Base-by-base conservation (phyloP, 2,329 filamentous ascomycete species). In the Ceratocystiopsis sp. region DNA sequence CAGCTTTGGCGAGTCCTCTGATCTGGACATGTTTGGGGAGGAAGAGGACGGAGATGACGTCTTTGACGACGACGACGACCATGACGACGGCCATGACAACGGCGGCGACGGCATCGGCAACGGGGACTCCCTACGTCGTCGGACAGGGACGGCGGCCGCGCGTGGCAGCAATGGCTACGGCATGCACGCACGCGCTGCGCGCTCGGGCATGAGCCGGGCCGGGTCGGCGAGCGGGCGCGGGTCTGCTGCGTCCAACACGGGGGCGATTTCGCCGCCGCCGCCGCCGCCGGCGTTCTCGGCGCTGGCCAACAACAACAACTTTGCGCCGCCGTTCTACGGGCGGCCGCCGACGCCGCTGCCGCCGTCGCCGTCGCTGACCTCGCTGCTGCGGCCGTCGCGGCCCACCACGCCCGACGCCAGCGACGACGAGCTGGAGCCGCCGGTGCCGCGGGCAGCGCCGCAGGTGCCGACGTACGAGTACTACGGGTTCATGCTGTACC, bases 401-500 rank as follows among this genome's bases (percentile, higher is more conserved):
- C 89, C 87, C 1, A 93, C 84, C 2, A 96, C 89, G 0, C 89
- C 91, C 14, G 87, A 95, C 56, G 84, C 80, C 35, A 93, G 84
- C 0, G 87, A 93, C 61, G 81, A 87, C 51, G 89, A 96, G 53
- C 73, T 81, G 35, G 69, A 78, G 53, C 79, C 21, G 21, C 21
- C 73, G 2, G 75, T 94, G 16, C 84, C 87, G 7, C 80, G 85
- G 44, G 87, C 86, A 2, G 80, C 80, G 43, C 91, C 91, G 2
- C 86, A 91, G 57, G 87, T 98, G 3, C 91, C 91, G n/a, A 98
- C 91, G 0, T 96, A 98, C 65, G 91, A 98, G 59, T 98, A 96
- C 73, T 96, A 96, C 59, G 91, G 91, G 58, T 98, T 98, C 63
- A 89, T 93, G 43, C 73, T 98, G 41, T 96, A 98, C 64, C 72